Conservation (phyloP, 768 basidiomycete species). For the Boletus pseudopeckii region DNA sequence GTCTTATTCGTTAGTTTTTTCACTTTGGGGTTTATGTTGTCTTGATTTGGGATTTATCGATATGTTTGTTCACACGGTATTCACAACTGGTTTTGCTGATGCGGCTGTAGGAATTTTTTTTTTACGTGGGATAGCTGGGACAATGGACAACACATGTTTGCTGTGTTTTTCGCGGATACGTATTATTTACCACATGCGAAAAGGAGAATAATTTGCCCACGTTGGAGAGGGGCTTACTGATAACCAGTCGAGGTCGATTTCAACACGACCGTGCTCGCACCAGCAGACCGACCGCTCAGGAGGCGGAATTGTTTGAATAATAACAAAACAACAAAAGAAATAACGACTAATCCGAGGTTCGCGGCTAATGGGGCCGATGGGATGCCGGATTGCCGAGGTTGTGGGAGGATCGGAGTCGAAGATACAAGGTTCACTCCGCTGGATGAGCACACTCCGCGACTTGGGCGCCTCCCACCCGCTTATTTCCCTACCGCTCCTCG, state of each 20-base stretch:
- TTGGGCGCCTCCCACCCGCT: constrained; percentile 29
- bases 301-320: too few species aligned
- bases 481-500: constrained; percentile 26
- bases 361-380: constrained; percentile 24
- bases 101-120: background rate
- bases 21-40: constrained; percentile 23
- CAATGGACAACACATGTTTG: constrained; percentile 15
- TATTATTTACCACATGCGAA: constrained; percentile 13
- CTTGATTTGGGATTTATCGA: constrained; percentile 15
- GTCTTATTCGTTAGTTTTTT: constrained; percentile 26
- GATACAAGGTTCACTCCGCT: constrained; percentile 28
- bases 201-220: background rate
- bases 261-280: too few species aligned
- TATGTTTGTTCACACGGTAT: constrained; percentile 10
- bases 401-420: constrained; percentile 29
- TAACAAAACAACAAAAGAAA: background rate
- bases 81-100: constrained; percentile 4
- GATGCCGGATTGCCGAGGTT: constrained; percentile 22
- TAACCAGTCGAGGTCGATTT: background rate
- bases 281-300: too few species aligned
- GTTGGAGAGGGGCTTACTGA: background rate
- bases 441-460: constrained; percentile 29
- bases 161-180: constrained; percentile 5
- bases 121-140: constrained; percentile 17
- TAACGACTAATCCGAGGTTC: constrained; percentile 21